These are phyloP conservation scores for Myxozyma monticola DNA, from an alignment of 805 yeast species.

Conservation along the genomic window DNA sequence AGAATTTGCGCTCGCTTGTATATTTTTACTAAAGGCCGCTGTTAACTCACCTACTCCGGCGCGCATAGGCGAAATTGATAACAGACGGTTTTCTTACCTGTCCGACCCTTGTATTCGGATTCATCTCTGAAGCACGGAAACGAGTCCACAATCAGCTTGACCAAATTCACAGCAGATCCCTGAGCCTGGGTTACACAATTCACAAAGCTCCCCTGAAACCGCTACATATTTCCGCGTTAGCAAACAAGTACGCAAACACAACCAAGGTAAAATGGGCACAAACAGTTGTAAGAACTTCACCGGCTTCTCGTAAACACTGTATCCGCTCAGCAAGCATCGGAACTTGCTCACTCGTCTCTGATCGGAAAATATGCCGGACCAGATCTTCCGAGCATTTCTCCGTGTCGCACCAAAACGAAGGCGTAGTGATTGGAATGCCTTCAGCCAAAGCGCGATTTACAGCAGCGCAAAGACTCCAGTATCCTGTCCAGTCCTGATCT, in stretches of 20 bases:
- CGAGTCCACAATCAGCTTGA: constrained; percentile 34
- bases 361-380: constrained; percentile 37
- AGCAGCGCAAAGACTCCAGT: constrained; percentile 48
- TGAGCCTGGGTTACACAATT: constrained; percentile 34
- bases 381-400: constrained; percentile 35
- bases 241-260: too few relatives aligned
- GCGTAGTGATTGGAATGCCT: constrained; percentile 43
- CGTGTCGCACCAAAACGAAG: constrained; percentile 39
- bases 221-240: not conserved
- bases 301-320: constrained; percentile 42
- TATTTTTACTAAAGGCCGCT: constrained; percentile 37
- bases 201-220: constrained; percentile 31
- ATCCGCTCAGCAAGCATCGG: constrained; percentile 42
- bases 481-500: constrained; percentile 44
- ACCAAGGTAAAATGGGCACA: not conserved
- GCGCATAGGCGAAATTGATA: too few relatives aligned
- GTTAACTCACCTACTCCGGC: too few relatives aligned
- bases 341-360: constrained; percentile 37
- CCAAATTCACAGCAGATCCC: constrained; percentile 40
- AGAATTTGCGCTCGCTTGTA: constrained; percentile 48
- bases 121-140: constrained; percentile 42
- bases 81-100: constrained; percentile 13
- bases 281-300: constrained; percentile 32
- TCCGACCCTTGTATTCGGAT: constrained; percentile 35
- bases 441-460: constrained; percentile 45